Base-by-base conservation (phyloP, 768 basidiomycete species). In the Filobasidium wieringae region DNA sequence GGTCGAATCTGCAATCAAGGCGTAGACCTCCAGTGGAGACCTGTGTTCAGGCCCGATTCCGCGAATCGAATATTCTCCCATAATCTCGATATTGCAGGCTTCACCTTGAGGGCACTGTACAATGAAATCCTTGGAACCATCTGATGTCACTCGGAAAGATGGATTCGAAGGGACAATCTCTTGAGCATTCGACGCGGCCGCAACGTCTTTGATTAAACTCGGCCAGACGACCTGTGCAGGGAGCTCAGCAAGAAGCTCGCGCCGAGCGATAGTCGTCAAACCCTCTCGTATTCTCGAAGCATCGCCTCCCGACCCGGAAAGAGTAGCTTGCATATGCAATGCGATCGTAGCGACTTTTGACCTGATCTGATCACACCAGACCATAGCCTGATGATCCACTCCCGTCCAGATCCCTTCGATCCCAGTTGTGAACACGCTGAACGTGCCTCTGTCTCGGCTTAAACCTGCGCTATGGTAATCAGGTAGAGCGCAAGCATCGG, bases 331-430 rank as follows among this genome's bases (percentile, higher is more conserved):
- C 59, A 64, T 70, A 65, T 88, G 87, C 6, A 96, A 74, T 26
- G 84, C 83, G 19, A 83, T 81, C 53, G 87, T 79, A 15, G 91
- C 91, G 32, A 93, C 77, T 24, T 83, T 81, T 86, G 85, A 88
- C 37, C 95, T 84, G 9, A 96, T 84, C 74, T 99, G 95, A 73
- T 96, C 88, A 69, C 95, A 97, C 95, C 95, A 99, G 4, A 97
- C 89, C 82, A 96, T 92, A 59, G 88, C 92, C 39, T 83, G 83
- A 71, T 99, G 95, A 26, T 92, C 93, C 4, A 96, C 87, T 1
- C 89, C 88, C 1, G 92, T 88, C 87, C 91, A 93, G 2, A 84
- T 81, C n/a, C 88, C 88, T 49, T 92, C 86, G 26, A 97, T 76
- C 0, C 84, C 85, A 31, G 86, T 86, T 0, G 89, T 86, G 68